Evolutionary conservation across 768 basidiomycete genomes (phyloP).

Genomic region (Boletus vermiculosoides): DNA sequence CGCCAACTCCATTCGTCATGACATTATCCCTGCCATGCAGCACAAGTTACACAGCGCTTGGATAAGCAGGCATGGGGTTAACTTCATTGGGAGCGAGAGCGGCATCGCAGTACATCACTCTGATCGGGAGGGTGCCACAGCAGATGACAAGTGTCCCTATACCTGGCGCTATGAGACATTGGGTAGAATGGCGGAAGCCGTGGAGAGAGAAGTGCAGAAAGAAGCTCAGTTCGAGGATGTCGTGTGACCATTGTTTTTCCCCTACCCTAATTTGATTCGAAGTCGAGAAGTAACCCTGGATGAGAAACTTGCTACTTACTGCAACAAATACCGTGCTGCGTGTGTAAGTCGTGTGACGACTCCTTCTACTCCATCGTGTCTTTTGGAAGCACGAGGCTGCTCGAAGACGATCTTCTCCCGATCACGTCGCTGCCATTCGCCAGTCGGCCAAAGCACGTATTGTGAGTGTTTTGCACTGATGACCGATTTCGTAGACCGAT

Average conservation of each 20-base stretch:
- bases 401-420: not conserved
- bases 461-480: not conserved
- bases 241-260: not conserved
- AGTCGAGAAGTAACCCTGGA: constrained; percentile 5
- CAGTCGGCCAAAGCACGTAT: not conserved
- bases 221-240: not conserved
- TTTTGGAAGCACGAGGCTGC: not conserved
- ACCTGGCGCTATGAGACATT: constrained; percentile 58
- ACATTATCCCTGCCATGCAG: constrained; percentile 59
- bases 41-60: constrained; percentile 60
- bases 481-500: not conserved
- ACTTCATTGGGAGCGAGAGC: constrained; percentile 37
- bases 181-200: constrained; percentile 58
- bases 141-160: constrained; percentile 35
- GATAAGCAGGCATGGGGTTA: constrained; percentile 50
- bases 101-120: constrained; percentile 31
- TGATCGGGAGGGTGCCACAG: constrained; percentile 15
- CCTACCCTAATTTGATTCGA: not conserved
- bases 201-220: constrained; percentile 40
- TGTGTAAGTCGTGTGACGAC: not conserved
- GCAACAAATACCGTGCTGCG: not conserved
- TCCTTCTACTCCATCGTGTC: not conserved
- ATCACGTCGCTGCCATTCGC: not conserved
- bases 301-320: not conserved
- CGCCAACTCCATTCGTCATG: constrained; percentile 66